These are phyloP conservation scores for Penicillium lagena DNA, from an alignment of 495 filamentous ascomycete species.

Conservation along the genomic window DNA sequence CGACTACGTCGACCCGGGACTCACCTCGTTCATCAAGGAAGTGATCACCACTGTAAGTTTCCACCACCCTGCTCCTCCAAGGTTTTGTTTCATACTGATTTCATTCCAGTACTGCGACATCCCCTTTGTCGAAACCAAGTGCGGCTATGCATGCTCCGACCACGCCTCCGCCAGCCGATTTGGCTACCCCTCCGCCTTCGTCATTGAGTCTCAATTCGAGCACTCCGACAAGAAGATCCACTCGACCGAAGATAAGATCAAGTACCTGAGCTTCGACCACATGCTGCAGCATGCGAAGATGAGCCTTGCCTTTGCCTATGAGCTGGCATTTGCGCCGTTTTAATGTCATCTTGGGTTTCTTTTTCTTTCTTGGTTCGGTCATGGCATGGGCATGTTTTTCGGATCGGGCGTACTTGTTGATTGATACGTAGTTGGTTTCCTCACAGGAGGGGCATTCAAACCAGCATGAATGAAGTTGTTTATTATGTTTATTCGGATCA, in stretches of 20 bases:
- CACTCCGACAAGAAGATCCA: conserved; percentile 87
- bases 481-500: no score
- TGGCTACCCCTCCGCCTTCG: conserved; percentile 91
- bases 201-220: conserved; percentile 86
- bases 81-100: conserved; percentile 1
- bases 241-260: conserved; percentile 78
- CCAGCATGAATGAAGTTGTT: no score
- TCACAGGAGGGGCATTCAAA: no score
- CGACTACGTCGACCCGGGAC: conserved; percentile 75
- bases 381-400: neutral
- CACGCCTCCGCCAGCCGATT: conserved; percentile 95
- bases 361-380: neutral
- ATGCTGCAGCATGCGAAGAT: conserved; percentile 96
- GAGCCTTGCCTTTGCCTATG: conserved; percentile 84
- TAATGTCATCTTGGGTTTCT: conserved; percentile 10
- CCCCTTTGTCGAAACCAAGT: conserved; percentile 85
- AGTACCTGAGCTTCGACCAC: conserved; percentile 89
- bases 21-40: conserved; percentile 90
- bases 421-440: no score
- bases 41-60: conserved; percentile 64
- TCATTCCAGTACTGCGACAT: conserved; percentile 74
- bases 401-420: no score
- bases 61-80: neutral
- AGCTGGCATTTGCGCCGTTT: conserved; percentile 55
- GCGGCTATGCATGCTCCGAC: conserved; percentile 95